Base-by-base conservation (phyloP, 345 rosid genomes). In the Brassica incana region DNA sequence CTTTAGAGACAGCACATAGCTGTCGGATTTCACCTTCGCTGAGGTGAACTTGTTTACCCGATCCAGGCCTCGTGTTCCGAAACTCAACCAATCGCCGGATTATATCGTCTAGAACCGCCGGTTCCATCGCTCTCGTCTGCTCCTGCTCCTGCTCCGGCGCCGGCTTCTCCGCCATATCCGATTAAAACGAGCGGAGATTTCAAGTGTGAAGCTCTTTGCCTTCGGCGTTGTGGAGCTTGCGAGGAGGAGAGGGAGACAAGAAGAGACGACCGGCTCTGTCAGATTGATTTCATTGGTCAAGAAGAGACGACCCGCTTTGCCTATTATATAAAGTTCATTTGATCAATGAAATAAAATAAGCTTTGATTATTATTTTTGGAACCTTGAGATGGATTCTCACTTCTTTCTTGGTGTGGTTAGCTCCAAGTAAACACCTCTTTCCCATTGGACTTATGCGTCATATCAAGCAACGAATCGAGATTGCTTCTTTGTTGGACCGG, bases 1-100 rank as follows among this genome's bases (percentile, higher is more conserved):
- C 89, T 74, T 84, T 81, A 16, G 98, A 83, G 36, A 84, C 88
- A 38, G 84, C 29, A 78, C 96, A 89, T 5, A 91, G 91, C 78
- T 85, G 91, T 23, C 92, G 90, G 81, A 93, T 93, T 92, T 93
- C 98, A 36, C 75, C 78, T 83, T 93, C 98, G 48, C 80, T 86
- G 4, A 93, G 90, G 81, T 89, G 96, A 60, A 91, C 96, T 84
- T 91, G 98, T 78, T 90, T 90, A 52, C 83, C 83, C 50, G 83
- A 80, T 70, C 84, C 91, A 6, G 88, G 74, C 83, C 89, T 90
- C 7, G 86, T 83, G 79, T 83, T 86, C 77, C 86, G 79, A 82
- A 84, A 85, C 71, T 88, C 90, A 69, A 90, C 80, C 43, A 93
- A 78, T 64, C 92, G 89, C 7, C 77, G 54, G 43, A 91, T 93